These are phyloP conservation scores for Extremus antarcticus DNA, from an alignment of 495 filamentous ascomycete genomes.

Conservation along the genomic window DNA sequence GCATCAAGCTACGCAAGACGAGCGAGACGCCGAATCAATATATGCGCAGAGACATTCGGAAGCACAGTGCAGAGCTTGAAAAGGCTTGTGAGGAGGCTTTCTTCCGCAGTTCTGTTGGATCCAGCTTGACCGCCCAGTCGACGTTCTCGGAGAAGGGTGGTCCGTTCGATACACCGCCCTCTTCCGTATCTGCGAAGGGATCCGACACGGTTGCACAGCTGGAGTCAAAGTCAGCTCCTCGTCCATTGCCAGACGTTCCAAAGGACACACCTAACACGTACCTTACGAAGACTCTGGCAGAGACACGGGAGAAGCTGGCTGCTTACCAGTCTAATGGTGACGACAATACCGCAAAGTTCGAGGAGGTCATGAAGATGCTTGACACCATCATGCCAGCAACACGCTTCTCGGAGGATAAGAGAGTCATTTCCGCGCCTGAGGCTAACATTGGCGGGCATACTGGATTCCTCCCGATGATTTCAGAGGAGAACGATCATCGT, in stretches of 20 bases:
- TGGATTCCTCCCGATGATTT: conserved; percentile 27
- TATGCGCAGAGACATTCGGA: conserved; percentile 51
- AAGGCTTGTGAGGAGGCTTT: conserved; percentile 75
- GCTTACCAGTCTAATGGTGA: conserved; percentile 31
- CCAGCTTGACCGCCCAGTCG: conserved; percentile 28
- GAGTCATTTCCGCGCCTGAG: conserved; percentile 41
- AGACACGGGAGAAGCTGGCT: conserved; percentile 46
- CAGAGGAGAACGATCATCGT: conserved; percentile 30
- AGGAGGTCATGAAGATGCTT: conserved; percentile 41
- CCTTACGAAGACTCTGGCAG: conserved; percentile 42
- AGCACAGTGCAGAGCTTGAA: conserved; percentile 55
- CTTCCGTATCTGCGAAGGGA: conserved; percentile 22
- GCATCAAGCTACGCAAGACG: conserved; percentile 32
- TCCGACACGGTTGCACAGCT: conserved; percentile 1
- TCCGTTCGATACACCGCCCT: conserved; percentile 32
- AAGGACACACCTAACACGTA: conserved; percentile 37
- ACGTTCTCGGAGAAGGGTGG: conserved; percentile 34
- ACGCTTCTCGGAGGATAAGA: conserved; percentile 20
- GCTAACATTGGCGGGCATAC: conserved; percentile 20
- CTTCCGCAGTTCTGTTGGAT: conserved; percentile 54
- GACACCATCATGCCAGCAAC: conserved; percentile 17
- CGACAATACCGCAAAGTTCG: conserved; percentile 35
- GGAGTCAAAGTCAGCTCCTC: conserved; percentile 10
- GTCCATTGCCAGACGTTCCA: conserved; percentile 30
- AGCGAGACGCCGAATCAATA: conserved; percentile 35